phyloP scores from a whole-genome alignment of 1,284 basidiomycete genomes.

The Chiua sp. region DNA sequence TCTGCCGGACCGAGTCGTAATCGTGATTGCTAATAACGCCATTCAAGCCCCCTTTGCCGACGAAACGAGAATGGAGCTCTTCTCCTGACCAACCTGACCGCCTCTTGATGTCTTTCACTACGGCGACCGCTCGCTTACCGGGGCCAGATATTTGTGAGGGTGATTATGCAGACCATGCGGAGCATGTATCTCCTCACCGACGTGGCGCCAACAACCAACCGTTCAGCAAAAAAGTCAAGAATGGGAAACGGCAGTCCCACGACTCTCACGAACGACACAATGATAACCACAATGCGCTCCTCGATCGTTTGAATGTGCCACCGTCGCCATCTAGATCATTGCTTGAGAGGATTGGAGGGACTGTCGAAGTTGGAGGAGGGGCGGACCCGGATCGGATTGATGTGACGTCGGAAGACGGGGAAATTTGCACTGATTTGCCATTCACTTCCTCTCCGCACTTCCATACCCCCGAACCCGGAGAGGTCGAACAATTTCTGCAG shows the following conservation, averaged over 20 bases:
- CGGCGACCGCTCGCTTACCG: slow-evolving; percentile 1
- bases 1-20: too few relatives aligned
- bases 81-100: too few relatives aligned
- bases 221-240: slow-evolving; percentile 1
- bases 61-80: too few relatives aligned
- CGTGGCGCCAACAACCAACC: background rate
- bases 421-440: slow-evolving; percentile 1
- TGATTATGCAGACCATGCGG: background rate
- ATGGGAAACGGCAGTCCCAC: slow-evolving; percentile 7
- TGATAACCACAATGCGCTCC: slow-evolving; percentile 4
- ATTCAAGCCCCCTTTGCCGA: too few relatives aligned
- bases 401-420: background rate
- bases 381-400: slow-evolving; percentile 11
- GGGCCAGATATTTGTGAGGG: slow-evolving; percentile 7
- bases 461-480: slow-evolving; percentile 28
- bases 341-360: slow-evolving; percentile 28
- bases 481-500: slow-evolving; percentile 33
- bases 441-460: slow-evolving; percentile 8
- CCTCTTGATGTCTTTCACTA: slow-evolving; percentile 6
- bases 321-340: slow-evolving; percentile 14
- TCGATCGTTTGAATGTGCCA: slow-evolving; percentile 23
- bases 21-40: too few relatives aligned
- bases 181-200: background rate
- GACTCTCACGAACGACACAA: slow-evolving; percentile 4
- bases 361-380: slow-evolving; percentile 5